phyloP scores from a whole-genome alignment of 1,284 basidiomycete genomes.

The Cryptococcus sp. region DNA sequence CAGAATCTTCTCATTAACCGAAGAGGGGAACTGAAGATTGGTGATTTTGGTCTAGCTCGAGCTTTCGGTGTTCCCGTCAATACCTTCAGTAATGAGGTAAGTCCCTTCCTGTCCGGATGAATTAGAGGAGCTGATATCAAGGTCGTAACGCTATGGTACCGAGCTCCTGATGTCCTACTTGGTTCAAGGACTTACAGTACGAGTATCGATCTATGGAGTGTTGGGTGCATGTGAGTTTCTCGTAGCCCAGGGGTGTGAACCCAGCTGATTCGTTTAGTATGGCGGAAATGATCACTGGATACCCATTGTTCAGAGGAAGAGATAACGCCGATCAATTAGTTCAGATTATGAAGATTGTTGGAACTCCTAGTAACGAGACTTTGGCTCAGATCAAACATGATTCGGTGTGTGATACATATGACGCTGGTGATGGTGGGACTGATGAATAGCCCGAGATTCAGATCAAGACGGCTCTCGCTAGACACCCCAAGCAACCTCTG shows the following conservation, averaged over 20 bases:
- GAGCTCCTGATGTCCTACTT: constrained; percentile 94
- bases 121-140: constrained; percentile 33
- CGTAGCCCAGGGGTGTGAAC: neutral
- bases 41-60: constrained; percentile 89
- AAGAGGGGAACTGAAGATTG: constrained; percentile 85
- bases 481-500: constrained; percentile 87
- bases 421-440: neutral
- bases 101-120: constrained; percentile 16
- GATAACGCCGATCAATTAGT: constrained; percentile 98
- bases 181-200: constrained; percentile 95
- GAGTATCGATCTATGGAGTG: constrained; percentile 97
- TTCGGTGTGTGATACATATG: constrained; percentile 58
- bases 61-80: constrained; percentile 97
- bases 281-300: constrained; percentile 75
- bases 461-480: constrained; percentile 56
- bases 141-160: constrained; percentile 99
- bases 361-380: constrained; percentile 86
- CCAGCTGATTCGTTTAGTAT: constrained; percentile 23
- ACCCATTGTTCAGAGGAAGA: constrained; percentile 92
- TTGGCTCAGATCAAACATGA: constrained; percentile 87
- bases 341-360: constrained; percentile 96
- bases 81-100: constrained; percentile 95
- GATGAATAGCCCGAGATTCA: constrained; percentile 76
- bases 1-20: constrained; percentile 96
- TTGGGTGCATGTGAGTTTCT: constrained; percentile 59